A percentile compares a stretch with the other conserved stretches of the same genome.
Evolutionary conservation across 2,329 filamentous ascomycete species (phyloP).

Genomic region (Penicillium sp.): DNA sequence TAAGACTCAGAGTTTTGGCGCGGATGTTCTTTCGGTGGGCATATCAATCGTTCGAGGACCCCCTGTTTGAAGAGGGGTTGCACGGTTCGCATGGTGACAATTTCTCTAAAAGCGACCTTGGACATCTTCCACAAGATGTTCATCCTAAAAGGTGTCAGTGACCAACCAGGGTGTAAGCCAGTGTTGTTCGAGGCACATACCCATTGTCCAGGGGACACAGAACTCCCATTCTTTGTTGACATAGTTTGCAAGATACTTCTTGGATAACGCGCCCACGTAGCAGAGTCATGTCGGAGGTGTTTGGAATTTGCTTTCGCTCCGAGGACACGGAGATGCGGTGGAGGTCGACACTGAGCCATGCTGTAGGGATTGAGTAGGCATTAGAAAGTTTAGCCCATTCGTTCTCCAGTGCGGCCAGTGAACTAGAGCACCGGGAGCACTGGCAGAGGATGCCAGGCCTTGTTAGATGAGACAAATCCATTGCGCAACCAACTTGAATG

Average conservation of each 20-base stretch:
- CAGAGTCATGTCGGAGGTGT: constrained; percentile 37
- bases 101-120: constrained; percentile 42
- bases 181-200: constrained; percentile 24
- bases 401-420: constrained; percentile 43
- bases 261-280: constrained; percentile 40
- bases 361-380: constrained; percentile 38
- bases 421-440: constrained; percentile 43
- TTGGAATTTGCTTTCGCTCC: constrained; percentile 40
- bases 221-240: constrained; percentile 41
- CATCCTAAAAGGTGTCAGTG: constrained; percentile 21
- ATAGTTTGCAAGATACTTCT: constrained; percentile 41
- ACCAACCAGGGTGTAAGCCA: background rate
- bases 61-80: constrained; percentile 38
- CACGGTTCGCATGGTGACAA: constrained; percentile 42
- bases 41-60: constrained; percentile 33
- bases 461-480: constrained; percentile 39
- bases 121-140: constrained; percentile 45
- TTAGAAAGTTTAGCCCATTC: constrained; percentile 44
- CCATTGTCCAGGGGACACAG: constrained; percentile 38
- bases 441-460: constrained; percentile 42
- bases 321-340: constrained; percentile 39
- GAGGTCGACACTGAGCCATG: constrained; percentile 42
- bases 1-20: constrained; percentile 19
- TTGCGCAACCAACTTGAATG: constrained; percentile 16
- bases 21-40: constrained; percentile 23